These are phyloP conservation scores for Cyberlindnera mycetangii DNA, from an alignment of 805 yeast genomes.

Conservation along the genomic window DNA sequence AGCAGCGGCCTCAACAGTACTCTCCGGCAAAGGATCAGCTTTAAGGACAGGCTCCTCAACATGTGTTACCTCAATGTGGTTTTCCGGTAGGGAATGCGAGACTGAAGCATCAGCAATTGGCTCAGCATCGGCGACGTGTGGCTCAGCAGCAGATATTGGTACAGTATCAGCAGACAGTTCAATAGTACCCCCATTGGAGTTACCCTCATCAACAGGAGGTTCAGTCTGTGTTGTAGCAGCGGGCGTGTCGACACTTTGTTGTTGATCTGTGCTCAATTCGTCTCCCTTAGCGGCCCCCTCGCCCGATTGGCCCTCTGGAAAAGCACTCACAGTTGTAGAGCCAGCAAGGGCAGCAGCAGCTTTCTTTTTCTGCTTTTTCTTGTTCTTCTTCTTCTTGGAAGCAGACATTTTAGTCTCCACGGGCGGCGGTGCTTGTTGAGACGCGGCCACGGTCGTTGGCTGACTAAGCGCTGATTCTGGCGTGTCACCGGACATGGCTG, in stretches of 20 bases:
- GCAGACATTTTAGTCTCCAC: background rate
- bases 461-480: background rate
- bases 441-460: background rate
- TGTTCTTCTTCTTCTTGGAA: constrained; percentile 9
- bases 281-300: background rate
- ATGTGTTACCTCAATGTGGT: background rate
- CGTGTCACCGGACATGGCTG: constrained; percentile 1
- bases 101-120: background rate
- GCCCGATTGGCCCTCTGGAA: background rate
- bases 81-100: background rate
- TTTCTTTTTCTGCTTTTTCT: constrained; percentile 11
- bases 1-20: background rate
- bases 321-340: background rate
- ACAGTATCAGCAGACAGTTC: background rate
- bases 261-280: background rate
- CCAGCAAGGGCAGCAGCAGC: constrained; percentile 1
- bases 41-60: background rate
- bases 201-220: no score
- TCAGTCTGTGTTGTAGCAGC: background rate
- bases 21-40: background rate
- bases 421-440: constrained; percentile 3
- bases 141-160: background rate
- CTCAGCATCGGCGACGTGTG: background rate
- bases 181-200: no score
- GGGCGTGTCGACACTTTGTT: background rate